Evolutionary conservation across 2,329 filamentous ascomycete genomes (phyloP), one percentile per base, ranked within the genome.

Genomic region (Thelonectria olida): DNA sequence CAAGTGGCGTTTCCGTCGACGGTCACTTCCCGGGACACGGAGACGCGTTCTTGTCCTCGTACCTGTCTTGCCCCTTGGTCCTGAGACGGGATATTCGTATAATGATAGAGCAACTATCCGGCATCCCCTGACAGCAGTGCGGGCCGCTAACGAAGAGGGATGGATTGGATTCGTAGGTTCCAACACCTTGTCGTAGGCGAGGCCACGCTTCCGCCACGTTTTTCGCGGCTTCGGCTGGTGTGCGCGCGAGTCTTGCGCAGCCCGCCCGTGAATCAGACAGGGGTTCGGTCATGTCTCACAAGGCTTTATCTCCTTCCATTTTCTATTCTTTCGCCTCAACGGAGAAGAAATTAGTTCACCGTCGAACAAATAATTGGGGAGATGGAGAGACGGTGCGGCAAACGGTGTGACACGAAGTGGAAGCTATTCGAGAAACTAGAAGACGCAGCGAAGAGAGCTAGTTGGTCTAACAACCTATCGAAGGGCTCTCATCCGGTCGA

Each of bases 141-240:
- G 60, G 57, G 52, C 59, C 44, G 58, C 59, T 65, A 62, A 62
- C n/a, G n/a, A n/a, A n/a, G n/a, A n/a, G n/a, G n/a, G n/a, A n/a
- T n/a, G n/a, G 28, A 31, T 13, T n/a, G n/a, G 27, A 12, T 31
- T 13, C 28, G 9, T 10, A 56, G 59, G 17, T 17, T 48, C 49
- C 42, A 59, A 59, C 44, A 58, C 52, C 45, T 44, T 64, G 61
- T 25, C 42, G 25, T 57, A 38, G 52, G 39, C 45, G 25, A 27
- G 53, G 28, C 63, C 63, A 65, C 51, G 54, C 63, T 63, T 23
- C 63, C 61, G 61, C 63, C 63, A 65, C 63, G 63, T 65, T 65
- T 60, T 62, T 49, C 44, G 22, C 20, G 45, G 25, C 20, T 53
- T 58, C 50, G 54, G 58, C 52, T 62, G n/a, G n/a, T n/a, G 42